These are phyloP conservation scores for Dactylorhiza incarnata DNA, from an alignment of 106 monocot species.

Conservation along the genomic window DNA sequence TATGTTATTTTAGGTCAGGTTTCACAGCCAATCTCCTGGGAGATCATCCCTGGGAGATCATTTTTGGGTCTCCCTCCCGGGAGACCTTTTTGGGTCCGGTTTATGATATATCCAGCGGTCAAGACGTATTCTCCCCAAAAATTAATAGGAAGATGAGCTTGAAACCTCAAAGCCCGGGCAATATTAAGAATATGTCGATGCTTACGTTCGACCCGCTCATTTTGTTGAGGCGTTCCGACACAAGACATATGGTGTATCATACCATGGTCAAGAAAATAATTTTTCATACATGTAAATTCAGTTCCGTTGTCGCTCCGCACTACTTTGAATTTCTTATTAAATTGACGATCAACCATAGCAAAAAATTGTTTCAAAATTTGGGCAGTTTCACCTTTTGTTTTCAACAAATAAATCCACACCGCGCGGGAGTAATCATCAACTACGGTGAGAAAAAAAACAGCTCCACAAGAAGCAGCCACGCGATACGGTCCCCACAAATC, in stretches of 20 bases:
- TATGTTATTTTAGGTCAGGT: no score
- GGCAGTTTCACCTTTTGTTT: neutral
- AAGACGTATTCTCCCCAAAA: no score
- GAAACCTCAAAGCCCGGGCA: no score
- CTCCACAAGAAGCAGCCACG: neutral
- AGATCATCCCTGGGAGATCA: no score
- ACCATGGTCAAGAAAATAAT: neutral
- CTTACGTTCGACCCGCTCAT: no score
- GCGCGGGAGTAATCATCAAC: neutral
- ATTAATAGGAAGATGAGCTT: no score
- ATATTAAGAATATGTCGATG: no score
- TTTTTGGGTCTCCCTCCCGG: no score
- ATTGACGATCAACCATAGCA: constrained; percentile 2
- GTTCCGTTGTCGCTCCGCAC: neutral
- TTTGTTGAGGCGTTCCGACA: no score
- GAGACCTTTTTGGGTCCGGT: no score
- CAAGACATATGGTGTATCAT: neutral
- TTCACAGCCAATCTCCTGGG: no score
- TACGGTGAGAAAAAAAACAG: neutral
- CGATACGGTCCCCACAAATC: neutral
- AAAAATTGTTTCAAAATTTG: neutral
- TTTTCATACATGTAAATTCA: neutral
- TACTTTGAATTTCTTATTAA: neutral
- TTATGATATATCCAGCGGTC: no score
- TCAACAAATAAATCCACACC: constrained; percentile 3